Base-by-base conservation (phyloP, 305 asterid genomes). In the Solanum hybrid region DNA sequence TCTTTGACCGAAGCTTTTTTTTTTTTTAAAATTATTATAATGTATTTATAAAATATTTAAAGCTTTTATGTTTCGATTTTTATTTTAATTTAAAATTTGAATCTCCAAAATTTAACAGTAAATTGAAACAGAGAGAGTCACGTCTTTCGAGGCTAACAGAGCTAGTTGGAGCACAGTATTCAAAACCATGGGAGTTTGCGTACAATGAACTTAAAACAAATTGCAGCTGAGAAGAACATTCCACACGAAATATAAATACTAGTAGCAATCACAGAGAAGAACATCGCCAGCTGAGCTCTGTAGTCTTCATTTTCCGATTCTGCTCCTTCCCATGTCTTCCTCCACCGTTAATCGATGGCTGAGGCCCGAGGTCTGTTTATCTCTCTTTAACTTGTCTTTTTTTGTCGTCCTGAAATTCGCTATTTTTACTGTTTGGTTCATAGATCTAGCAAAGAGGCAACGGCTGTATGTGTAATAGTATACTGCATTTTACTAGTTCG, bases 291-390 rank as follows among this genome's bases (percentile, higher is more conserved):
- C 39, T 36, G 26, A 81, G 26, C 27, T 41, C 36, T 27, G 15
- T 39, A 10, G 5, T 8, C 22, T 57, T 51, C 78, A 32, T 51
- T 51, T 68, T 57, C 38, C 87, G n/a, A 32, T 70, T 32, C 14
- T 27, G 79, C 41, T 83, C 75, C 73, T 2, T 15, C 27, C 90
- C 38, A 96, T 97, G 99, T 95, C 97, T 91, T 92, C 98, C 6
- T 90, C 96, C 22, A 33, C 93, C 79, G 87, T 93, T 90, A 97
- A 92, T 92, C 94, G 99, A 87, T 97, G 99, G 99, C 93, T 96
- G 87, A 93, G 98, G 94, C 99, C 99, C 76, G 99, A 97, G 99
- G 99, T 97, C 29, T 45, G 51, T 70, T 89, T 20, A 6, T 7
- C 75, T 57, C 39, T 20, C 33, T 24, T 6, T 15, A 27, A 77